Base-by-base conservation (phyloP, 75 land plant species). In the Sequoia sempervirens region DNA sequence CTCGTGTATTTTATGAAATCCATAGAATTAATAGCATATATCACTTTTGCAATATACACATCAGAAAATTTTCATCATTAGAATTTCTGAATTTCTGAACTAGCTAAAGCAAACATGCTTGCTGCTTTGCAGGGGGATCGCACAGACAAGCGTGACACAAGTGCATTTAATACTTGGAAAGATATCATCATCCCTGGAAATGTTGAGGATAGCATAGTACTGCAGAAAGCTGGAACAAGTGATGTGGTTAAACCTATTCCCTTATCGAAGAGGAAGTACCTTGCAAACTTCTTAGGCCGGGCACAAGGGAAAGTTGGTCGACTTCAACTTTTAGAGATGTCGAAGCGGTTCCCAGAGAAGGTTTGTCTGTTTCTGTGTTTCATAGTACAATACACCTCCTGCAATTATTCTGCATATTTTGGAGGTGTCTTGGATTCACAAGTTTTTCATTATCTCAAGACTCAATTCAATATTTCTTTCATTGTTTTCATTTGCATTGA, bases 111-210 rank as follows among this genome's bases (percentile, higher is more conserved):
- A 81, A 81, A 32, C 18, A 34, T 54, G 53, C 13, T 12, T 74
- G 64, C 82, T 46, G 75, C 76, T 66, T 41, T 83, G 87, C 88
- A 97, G 99, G 99, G 96, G 10, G 99, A 97, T 84, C 91, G 99
- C 23, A 95, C 98, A 40, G 99, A 97, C 89, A 97, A 97, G 82
- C 89, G 90, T 78, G 92, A 88, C 46, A 90, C 88, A 28, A 96
- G 93, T 91, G 91, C 99, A 75, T 97, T 97, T 84, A 89, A 96
- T 87, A 95, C 98, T 56, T 97, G 98, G 99, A 97, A 97, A 89
- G 98, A 97, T 83, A 91, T 97, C 81, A 90, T 97, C 75, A 97
- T 97, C 45, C 99, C 99, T 82, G 98, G 99, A 2, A 93, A 95
- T 90, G 92, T 97, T 87, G 96, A 94, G 85, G 95, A 93, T 86